Percentiles rank a stretch among this genome's conserved stretches.
These are phyloP conservation scores for Auricularia sp. DNA, from an alignment of 768 basidiomycete genomes.

Conservation along the genomic window DNA sequence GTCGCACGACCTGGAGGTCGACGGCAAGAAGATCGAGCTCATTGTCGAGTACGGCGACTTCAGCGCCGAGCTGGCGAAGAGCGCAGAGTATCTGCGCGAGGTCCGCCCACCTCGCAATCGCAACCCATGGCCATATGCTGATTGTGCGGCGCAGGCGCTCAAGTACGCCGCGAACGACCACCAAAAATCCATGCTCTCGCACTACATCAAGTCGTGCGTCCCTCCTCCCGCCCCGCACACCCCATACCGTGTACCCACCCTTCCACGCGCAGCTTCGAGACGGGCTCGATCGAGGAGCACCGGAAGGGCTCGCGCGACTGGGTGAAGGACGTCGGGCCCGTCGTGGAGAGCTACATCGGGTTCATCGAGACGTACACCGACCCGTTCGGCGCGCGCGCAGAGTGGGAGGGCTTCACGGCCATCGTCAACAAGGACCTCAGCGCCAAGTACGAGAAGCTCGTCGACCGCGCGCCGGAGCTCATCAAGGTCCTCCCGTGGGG, in stretches of 20 bases:
- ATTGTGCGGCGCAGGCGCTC: background rate
- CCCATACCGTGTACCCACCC: too few species aligned
- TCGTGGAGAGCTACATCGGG: constrained; percentile 82
- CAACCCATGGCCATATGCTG: too few species aligned
- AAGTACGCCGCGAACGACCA: constrained; percentile 54
- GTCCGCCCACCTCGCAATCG: too few species aligned
- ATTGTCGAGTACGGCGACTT: constrained; percentile 73
- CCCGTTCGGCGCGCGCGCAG: constrained; percentile 83
- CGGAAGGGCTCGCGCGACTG: constrained; percentile 67
- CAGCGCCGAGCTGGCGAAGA: constrained; percentile 43
- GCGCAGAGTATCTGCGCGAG: constrained; percentile 21
- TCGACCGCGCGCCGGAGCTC: constrained; percentile 64
- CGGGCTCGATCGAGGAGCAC: constrained; percentile 72
- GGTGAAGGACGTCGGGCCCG: constrained; percentile 82
- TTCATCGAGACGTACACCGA: constrained; percentile 84
- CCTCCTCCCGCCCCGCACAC: background rate
- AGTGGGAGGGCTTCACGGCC: constrained; percentile 91
- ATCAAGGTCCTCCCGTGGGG: constrained; percentile 39
- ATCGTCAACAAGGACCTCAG: constrained; percentile 79
- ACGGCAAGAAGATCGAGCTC: constrained; percentile 36
- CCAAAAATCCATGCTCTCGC: constrained; percentile 63
- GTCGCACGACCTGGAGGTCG: constrained; percentile 37
- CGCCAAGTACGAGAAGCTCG: constrained; percentile 70
- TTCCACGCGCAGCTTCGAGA: constrained; percentile 45
- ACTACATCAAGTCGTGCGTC: constrained; percentile 46